These are phyloP conservation scores for Blastocystis sp. DNA, from an alignment of 352 stramenopile species.

Conservation along the genomic window DNA sequence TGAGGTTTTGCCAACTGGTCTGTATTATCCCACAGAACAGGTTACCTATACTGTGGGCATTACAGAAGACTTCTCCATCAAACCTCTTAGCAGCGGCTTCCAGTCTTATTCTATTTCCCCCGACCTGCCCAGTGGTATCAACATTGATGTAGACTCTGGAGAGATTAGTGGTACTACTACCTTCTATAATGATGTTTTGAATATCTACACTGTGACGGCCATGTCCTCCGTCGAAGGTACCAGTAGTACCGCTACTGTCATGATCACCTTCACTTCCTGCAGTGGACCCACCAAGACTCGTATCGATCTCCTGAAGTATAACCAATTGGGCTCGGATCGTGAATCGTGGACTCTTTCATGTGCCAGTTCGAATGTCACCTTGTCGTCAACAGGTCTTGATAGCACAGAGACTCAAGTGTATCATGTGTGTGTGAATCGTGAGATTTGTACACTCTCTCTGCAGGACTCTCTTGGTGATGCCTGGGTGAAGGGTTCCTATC, in stretches of 20 bases:
- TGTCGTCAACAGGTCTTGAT: background rate
- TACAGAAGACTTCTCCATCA: slow-evolving; percentile 47
- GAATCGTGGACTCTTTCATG: slow-evolving; percentile 49
- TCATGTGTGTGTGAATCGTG: background rate
- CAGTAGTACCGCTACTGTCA: background rate
- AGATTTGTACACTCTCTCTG: background rate
- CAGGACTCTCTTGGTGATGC: slow-evolving; percentile 48
- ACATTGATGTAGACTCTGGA: slow-evolving; percentile 40
- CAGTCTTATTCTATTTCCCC: slow-evolving; percentile 30
- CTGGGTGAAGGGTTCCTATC: slow-evolving; percentile 20
- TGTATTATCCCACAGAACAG: background rate
- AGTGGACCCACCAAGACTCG: background rate
- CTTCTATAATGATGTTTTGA: background rate
- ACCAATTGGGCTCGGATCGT: slow-evolving; percentile 26
- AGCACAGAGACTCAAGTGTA: slow-evolving; percentile 1
- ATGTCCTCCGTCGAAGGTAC: slow-evolving; percentile 16
- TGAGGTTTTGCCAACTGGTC: background rate
- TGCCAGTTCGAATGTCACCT: background rate
- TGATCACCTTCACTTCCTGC: slow-evolving; percentile 15
- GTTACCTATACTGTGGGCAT: slow-evolving; percentile 1
- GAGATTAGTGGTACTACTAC: slow-evolving; percentile 50
- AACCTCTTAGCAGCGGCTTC: slow-evolving; percentile 29
- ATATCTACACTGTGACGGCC: slow-evolving; percentile 4
- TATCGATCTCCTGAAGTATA: slow-evolving; percentile 49
- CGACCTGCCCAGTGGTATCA: slow-evolving; percentile 25